Conservation (phyloP, 306 rosid species). For the barrel medic (Medicago truncatula) region MtrunA17r5.0-ANR NC_053047.1:6835501-6836000, state of each 20-base stretch:
- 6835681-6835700: neutral
- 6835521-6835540: neutral
- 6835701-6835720: neutral
- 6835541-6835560: neutral
- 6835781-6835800: slow-evolving; percentile 26
- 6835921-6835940: neutral
- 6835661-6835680: neutral
- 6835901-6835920: neutral
- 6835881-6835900: neutral
- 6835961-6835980: neutral
- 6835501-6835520: neutral
- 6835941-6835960: neutral
- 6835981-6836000: neutral
- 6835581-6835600: neutral
- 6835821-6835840: neutral
- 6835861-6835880: neutral
- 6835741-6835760: no score
- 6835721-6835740: neutral
- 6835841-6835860: neutral
- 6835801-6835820: slow-evolving; percentile 4
- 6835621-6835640: neutral
- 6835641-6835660: neutral
- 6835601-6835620: neutral
- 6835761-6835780: slow-evolving; percentile 12
- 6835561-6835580: neutral